phyloP scores from a whole-genome alignment of 2,329 filamentous ascomycete genomes.

The Paraphoma chrysanthemicola region DNA sequence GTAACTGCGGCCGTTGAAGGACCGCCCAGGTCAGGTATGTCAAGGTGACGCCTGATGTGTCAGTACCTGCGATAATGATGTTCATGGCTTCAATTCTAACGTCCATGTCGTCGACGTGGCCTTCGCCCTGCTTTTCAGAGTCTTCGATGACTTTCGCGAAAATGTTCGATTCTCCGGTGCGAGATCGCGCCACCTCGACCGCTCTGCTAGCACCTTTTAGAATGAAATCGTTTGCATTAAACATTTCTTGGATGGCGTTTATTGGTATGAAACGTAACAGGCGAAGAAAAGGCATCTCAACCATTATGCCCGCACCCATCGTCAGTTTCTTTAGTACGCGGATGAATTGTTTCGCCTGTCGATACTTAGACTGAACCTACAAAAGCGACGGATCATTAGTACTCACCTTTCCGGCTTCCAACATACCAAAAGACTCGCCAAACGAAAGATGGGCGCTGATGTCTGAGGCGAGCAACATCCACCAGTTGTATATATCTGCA shows the following conservation, averaged over 20 bases:
- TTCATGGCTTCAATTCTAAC: conserved; percentile 42
- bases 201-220: conserved; percentile 38
- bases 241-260: conserved; percentile 38
- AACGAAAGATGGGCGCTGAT: conserved; percentile 47
- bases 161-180: conserved; percentile 40
- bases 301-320: conserved; percentile 45
- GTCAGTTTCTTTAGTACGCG: conserved; percentile 45
- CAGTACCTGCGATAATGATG: conserved; percentile 44
- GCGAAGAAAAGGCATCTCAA: conserved; percentile 44
- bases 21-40: conserved; percentile 47
- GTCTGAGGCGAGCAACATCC: conserved; percentile 50
- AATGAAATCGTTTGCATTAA: conserved; percentile 45
- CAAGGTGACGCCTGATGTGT: conserved; percentile 43
- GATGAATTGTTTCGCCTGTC: conserved; percentile 44
- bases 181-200: conserved; percentile 37
- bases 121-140: conserved; percentile 35
- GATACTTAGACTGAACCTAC: too few relatives aligned
- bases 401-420: conserved; percentile 47
- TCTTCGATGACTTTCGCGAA: conserved; percentile 44
- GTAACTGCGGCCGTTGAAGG: conserved; percentile 27
- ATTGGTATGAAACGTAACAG: conserved; percentile 42
- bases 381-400: background rate
- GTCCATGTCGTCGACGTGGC: conserved; percentile 41
- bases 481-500: conserved; percentile 47
- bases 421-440: conserved; percentile 48